Evolutionary conservation across 805 yeast species (phyloP), one percentile per base, ranked within the genome.

Genomic region (Cyberlindnera nakhonratchasimensis): DNA sequence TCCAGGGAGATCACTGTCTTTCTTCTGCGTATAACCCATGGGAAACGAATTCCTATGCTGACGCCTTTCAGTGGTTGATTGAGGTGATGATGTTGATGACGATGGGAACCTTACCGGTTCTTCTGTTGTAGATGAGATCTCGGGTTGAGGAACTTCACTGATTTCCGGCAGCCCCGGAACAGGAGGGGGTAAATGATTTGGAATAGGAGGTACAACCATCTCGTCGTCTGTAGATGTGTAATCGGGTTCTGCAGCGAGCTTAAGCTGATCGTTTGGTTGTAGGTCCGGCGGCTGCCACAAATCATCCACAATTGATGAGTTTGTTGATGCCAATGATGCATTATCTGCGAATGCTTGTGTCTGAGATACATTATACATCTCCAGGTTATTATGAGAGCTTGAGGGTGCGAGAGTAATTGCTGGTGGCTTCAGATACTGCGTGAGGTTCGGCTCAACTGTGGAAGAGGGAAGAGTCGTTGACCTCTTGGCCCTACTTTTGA

Each of bases 251-350:
- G 55, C 34, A 1, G 63, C 65, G 9, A 67, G 47, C 41, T 61
- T 53, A 21, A 68, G 48, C 37, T 66, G 70, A 42, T 67, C 71
- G 33, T 64, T 61, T 4, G 72, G 69, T 29, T 63, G 65, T 5
- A 66, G 40, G 12, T 58, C 51, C 2, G 72, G 72, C 1, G 71
- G 70, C 1, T 57, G 57, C 72, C 72, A 68, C 31, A 65, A 45
- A 9, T 55, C 52, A 17, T 58, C 64, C 5, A 55, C 58, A 2
- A 43, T 16, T 1, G 52, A 51, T 0, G 57, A 50, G 29, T 43
- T 45, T 13, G 53, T 37, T 1, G 58, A 54, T 8, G 32, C 34
- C 17, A 34, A 16, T 3, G 48, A 46, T 6, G 37, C 17, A 5
- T 28, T 28, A n/a, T 43, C 47, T 3, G 39, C 29, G 3, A 37